Evolutionary conservation across 179 eudicot species (phyloP).

Genomic region (Nepenthes alata): DNA sequence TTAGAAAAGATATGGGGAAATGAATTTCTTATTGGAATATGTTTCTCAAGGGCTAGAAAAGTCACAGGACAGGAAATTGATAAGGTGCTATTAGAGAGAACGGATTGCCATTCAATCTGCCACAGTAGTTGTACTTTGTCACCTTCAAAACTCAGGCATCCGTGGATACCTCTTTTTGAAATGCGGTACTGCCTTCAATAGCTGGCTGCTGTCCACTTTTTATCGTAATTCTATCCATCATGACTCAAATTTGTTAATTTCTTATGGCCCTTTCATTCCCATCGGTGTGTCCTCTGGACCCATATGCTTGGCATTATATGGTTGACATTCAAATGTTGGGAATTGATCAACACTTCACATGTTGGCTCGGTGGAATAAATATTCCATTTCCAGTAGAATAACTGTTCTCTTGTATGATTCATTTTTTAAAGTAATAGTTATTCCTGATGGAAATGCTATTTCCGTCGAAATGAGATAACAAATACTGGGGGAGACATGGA

Average conservation of each 20-base stretch:
- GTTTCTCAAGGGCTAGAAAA: slow-evolving; percentile 67
- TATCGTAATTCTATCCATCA: background rate
- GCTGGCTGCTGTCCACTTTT: background rate
- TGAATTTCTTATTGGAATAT: slow-evolving; percentile 42
- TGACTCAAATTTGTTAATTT: background rate
- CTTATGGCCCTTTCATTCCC: slow-evolving; percentile 37
- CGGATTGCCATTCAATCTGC: slow-evolving; percentile 73
- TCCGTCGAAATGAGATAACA: too few species aligned
- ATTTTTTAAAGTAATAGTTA: too few species aligned
- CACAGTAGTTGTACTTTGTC: slow-evolving; percentile 63
- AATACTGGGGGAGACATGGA: too few species aligned
- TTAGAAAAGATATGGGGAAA: slow-evolving; percentile 16
- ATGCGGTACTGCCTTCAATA: slow-evolving; percentile 37
- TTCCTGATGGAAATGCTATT: too few species aligned
- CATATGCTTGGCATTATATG: slow-evolving; percentile 44
- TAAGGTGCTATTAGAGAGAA: slow-evolving; percentile 71
- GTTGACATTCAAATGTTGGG: slow-evolving; percentile 68
- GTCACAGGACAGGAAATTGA: slow-evolving; percentile 58
- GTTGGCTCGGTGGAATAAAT: too few species aligned
- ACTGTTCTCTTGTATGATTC: too few species aligned
- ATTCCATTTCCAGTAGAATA: too few species aligned
- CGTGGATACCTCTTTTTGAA: slow-evolving; percentile 57
- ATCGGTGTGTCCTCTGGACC: slow-evolving; percentile 45
- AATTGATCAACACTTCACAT: slow-evolving; percentile 46
- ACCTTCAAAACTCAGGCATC: slow-evolving; percentile 37